Percentiles rank a stretch among this genome's conserved stretches.
These are phyloP conservation scores for Claviceps maximensis DNA, from an alignment of 2,329 filamentous ascomycete species.

Conservation along the genomic window DNA sequence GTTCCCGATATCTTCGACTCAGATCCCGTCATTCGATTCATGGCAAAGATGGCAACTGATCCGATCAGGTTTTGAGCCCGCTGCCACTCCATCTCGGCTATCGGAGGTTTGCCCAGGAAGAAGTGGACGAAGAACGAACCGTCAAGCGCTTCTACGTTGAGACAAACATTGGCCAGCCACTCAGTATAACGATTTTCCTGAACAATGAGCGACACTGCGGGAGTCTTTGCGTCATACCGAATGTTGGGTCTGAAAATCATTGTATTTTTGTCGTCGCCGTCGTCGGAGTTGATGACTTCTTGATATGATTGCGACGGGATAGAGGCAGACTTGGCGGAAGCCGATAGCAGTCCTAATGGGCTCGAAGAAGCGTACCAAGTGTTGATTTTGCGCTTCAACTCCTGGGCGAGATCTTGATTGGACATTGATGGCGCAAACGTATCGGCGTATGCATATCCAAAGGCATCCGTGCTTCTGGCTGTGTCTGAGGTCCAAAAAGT, in stretches of 20 bases:
- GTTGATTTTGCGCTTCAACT: slow-evolving; percentile 38
- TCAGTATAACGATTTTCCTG: slow-evolving; percentile 37
- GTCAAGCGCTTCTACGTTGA: slow-evolving; percentile 45
- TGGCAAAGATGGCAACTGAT: slow-evolving; percentile 43
- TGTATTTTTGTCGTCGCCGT: background rate
- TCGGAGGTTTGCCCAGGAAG: slow-evolving; percentile 46
- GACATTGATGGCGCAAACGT: slow-evolving; percentile 19
- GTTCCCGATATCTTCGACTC: slow-evolving; percentile 31
- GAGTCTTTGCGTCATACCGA: slow-evolving; percentile 13
- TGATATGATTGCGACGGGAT: background rate
- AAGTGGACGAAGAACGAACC: slow-evolving; percentile 51
- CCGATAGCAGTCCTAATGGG: slow-evolving; percentile 12
- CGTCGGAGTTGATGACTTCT: background rate
- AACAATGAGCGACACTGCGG: slow-evolving; percentile 19
- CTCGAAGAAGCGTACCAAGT: slow-evolving; percentile 24
- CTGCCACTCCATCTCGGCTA: slow-evolving; percentile 35
- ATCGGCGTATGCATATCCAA: slow-evolving; percentile 68
- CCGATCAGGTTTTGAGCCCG: slow-evolving; percentile 44
- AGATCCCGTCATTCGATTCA: slow-evolving; percentile 21
- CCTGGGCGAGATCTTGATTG: slow-evolving; percentile 16
- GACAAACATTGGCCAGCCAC: slow-evolving; percentile 55
- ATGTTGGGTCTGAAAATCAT: slow-evolving; percentile 13
- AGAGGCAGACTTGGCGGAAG: background rate
- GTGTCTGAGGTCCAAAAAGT: slow-evolving; percentile 56
- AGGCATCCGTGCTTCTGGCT: slow-evolving; percentile 42